Evolutionary conservation across 331 rosid genomes (phyloP), one percentile per base, ranked within the genome.

Genomic region (Malus hybrid): DNA sequence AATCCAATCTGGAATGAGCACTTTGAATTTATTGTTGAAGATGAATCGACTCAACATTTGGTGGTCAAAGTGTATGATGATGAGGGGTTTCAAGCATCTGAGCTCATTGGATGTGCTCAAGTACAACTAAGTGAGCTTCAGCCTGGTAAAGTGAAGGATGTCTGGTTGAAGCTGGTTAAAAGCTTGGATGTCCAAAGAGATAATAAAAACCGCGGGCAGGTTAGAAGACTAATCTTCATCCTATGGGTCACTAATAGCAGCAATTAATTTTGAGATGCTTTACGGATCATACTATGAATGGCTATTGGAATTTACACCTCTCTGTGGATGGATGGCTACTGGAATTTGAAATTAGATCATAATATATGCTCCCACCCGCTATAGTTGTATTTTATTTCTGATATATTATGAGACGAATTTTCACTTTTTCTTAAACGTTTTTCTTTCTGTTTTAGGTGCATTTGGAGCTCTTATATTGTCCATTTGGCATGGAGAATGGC

Each of bases 1-100:
- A 90, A 89, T 82, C 99, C 99, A 44, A 86, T 92, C 66, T 94
- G 97, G 99, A 94, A 94, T 53, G 97, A 94, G 58, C 99, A 94
- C 90, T 94, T 85, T 3, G 97, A 94, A 74, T 92, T 89, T 79
- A 66, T 92, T 36, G 92, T 94, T 76, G 99, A 94, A 87, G 99
- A 94, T 77, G 87, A 62, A 56, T 77, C 96, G 77, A 94, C 99
- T 71, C 99, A 94, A 75, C 87, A 87, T 79, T 82, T 94, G 82
- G 80, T 62, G 60, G 90, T 94, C 39, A 94, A 90, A 80, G 65
- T 92, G 65, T 90, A 70, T 76, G 99, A 94, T 67, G 73, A 86
- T 62, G 99, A 94, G 83, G 91, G 97, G 6, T 18, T 92, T 74
- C 96, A 89, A 88, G 48, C 88, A 7, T 84, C 97, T 55, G 99